Conservation (phyloP, 192 early-diverging fungal species). For the Geranomyces variabilis region DNA sequence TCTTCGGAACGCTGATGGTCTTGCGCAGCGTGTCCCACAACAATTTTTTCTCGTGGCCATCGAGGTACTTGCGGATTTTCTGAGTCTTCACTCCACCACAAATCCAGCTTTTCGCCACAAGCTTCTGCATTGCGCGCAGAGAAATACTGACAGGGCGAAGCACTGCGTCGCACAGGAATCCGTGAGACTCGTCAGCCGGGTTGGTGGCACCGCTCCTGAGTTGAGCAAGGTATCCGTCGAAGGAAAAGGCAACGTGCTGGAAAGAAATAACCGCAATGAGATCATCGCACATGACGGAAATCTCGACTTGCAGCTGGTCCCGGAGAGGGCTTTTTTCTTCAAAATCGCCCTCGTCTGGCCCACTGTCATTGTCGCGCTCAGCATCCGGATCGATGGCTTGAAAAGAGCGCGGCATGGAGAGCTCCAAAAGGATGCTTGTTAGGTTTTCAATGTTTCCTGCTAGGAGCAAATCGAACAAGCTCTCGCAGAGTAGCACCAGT, state of each 20-base stretch:
- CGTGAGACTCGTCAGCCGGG: constrained; percentile 36
- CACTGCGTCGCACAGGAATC: constrained; percentile 39
- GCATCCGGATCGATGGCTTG: constrained; percentile 41
- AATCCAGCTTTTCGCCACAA: constrained; percentile 33
- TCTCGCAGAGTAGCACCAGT: constrained; percentile 49
- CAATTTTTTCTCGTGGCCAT: constrained; percentile 29
- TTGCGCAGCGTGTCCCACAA: constrained; percentile 40
- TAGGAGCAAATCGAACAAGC: constrained; percentile 51
- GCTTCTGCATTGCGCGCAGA: constrained; percentile 36
- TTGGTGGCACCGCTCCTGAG: constrained; percentile 32
- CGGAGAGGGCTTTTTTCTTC: constrained; percentile 24
- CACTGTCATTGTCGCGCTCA: constrained; percentile 37
- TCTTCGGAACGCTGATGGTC: constrained; percentile 38
- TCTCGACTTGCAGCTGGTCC: constrained; percentile 23
- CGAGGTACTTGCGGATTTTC: constrained; percentile 39
- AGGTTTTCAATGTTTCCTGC: constrained; percentile 44
- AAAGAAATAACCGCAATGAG: constrained; percentile 37
- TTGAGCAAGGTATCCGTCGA: constrained; percentile 45
- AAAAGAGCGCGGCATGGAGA: constrained; percentile 33
- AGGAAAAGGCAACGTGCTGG: constrained; percentile 45
- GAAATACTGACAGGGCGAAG: constrained; percentile 29
- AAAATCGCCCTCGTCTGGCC: constrained; percentile 44
- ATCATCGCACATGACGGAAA: constrained; percentile 24
- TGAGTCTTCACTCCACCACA: constrained; percentile 27
- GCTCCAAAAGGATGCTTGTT: constrained; percentile 41